These are phyloP conservation scores for Bruguiera hainesii DNA, from an alignment of 441 rosid species.

Conservation along the genomic window DNA sequence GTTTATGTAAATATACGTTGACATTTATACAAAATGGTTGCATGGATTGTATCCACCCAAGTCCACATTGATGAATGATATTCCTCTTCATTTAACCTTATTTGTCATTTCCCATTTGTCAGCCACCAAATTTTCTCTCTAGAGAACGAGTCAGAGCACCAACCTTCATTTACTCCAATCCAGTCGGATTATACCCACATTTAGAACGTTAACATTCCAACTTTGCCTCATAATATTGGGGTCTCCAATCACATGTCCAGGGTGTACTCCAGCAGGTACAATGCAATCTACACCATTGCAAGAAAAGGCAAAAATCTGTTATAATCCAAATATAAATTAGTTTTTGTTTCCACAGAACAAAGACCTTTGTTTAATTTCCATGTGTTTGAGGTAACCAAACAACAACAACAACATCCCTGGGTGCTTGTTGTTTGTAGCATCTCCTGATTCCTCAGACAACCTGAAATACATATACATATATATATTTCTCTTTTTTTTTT, in stretches of 20 bases:
- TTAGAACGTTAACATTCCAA: conserved; percentile 35
- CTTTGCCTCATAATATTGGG: conserved; percentile 32
- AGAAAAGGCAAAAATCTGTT: conserved; percentile 26
- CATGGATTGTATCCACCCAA: background rate
- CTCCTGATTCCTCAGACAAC: conserved; percentile 30
- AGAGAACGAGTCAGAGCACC: conserved; percentile 44
- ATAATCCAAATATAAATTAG: conserved; percentile 27
- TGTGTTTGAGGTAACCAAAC: conserved; percentile 36
- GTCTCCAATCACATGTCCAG: conserved; percentile 49
- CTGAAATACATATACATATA: background rate
- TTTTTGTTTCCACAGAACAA: conserved; percentile 35
- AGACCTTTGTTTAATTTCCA: conserved; percentile 35
- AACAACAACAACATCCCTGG: background rate
- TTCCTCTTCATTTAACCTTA: conserved; percentile 2
- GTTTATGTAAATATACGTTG: too few relatives aligned
- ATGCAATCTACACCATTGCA: conserved; percentile 28
- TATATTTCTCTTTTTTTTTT: background rate
- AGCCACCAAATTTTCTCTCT: background rate
- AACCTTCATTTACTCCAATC: conserved; percentile 55
- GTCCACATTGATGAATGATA: background rate
- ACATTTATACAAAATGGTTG: too few relatives aligned
- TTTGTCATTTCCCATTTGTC: background rate
- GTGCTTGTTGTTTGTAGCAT: conserved; percentile 7
- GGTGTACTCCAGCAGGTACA: conserved; percentile 13
- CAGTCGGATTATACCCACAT: conserved; percentile 28